Evolutionary conservation across 306 rosid species (phyloP).

Genomic region (Rosa persica): DNA sequence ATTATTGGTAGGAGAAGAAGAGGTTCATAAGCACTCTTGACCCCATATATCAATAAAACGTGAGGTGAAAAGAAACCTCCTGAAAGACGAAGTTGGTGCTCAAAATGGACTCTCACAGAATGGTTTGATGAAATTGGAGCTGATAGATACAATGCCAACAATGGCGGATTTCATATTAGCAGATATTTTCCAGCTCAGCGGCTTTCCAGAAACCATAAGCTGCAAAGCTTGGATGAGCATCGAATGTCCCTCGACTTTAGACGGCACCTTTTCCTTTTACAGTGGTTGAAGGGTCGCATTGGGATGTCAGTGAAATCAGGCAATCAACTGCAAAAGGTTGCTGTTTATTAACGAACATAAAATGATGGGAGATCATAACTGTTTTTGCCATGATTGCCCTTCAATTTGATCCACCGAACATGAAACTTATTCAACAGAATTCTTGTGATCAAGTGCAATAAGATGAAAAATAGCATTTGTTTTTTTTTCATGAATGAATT

Average conservation of each 20-base stretch:
- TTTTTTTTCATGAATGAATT: background rate
- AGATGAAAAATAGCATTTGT: background rate
- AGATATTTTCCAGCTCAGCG: background rate
- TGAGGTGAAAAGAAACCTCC: background rate
- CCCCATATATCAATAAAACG: background rate
- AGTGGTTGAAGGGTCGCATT: background rate
- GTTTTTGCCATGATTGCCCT: background rate
- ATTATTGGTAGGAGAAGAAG: constrained; percentile 57
- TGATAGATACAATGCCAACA: background rate
- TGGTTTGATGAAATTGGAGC: background rate
- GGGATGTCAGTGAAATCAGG: background rate
- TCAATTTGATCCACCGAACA: background rate
- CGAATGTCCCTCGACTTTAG: background rate
- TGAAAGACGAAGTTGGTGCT: background rate
- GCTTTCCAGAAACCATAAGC: background rate
- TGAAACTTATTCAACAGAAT: background rate
- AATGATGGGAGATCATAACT: background rate
- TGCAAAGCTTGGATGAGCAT: background rate
- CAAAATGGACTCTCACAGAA: background rate
- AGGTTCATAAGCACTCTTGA: background rate
- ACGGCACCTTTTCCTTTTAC: background rate
- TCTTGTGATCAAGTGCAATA: background rate
- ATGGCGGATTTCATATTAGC: background rate
- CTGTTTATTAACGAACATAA: background rate
- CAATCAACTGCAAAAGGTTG: background rate